phyloP scores from a whole-genome alignment of 768 basidiomycete genomes.

The Auricularia sp. region DNA sequence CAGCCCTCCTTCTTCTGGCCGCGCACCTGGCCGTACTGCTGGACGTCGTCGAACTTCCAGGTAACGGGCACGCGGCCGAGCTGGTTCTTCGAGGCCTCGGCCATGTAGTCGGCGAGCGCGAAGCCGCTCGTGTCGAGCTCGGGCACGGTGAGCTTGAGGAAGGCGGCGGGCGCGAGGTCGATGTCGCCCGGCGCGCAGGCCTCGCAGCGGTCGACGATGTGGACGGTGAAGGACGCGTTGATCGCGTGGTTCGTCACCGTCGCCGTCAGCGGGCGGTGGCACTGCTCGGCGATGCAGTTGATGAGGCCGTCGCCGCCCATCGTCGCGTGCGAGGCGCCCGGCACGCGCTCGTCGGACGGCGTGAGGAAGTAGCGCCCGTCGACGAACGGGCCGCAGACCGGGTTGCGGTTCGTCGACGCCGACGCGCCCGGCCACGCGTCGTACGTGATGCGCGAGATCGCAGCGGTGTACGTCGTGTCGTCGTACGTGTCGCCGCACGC shows the following conservation, averaged over 20 bases:
- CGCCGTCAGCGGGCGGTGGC: neutral
- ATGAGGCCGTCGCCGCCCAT: conserved; percentile 1
- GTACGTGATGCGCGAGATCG: neutral
- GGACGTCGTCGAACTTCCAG: neutral
- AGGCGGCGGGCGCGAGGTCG: conserved; percentile 21
- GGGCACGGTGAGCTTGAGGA: conserved; percentile 10
- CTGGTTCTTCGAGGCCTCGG: neutral
- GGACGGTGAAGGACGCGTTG: neutral
- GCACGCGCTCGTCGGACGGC: conserved; percentile 56
- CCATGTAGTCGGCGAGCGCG: neutral
- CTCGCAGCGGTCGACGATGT: conserved; percentile 19
- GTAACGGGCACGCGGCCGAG: neutral
- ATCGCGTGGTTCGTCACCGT: neutral
- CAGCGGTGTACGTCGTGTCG: neutral
- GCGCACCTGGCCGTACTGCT: neutral
- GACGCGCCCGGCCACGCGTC: neutral
- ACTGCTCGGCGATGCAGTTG: conserved; percentile 1
- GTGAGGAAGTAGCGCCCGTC: neutral
- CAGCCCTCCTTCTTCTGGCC: neutral
- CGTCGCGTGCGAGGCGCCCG: conserved; percentile 41
- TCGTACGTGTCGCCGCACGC: conserved; percentile 1
- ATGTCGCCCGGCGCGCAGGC: conserved; percentile 17
- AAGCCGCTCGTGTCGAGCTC: neutral
- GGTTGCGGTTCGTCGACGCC: neutral
- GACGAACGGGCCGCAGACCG: conserved; percentile 1